phyloP scores from a whole-genome alignment of 257 asterid genomes.

The Coffea eugenioides region DNA sequence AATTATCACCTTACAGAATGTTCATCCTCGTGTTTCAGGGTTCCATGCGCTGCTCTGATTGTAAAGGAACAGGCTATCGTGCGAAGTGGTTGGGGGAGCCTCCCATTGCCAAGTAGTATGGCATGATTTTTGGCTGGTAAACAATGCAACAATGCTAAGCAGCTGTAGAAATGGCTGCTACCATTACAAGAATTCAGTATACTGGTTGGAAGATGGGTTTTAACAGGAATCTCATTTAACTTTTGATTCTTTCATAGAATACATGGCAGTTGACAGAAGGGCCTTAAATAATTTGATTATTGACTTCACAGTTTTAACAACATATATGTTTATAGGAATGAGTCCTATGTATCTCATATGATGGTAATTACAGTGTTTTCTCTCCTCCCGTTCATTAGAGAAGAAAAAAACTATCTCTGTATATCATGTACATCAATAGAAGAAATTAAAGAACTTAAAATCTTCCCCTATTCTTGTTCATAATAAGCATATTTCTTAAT shows the following conservation, averaged over 20 bases:
- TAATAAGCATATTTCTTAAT: too few species aligned
- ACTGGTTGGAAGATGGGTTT: background rate
- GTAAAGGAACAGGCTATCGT: slow-evolving; percentile 93
- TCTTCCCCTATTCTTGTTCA: too few species aligned
- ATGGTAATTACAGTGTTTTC: too few species aligned
- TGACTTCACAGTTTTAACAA: background rate
- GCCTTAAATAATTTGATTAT: background rate
- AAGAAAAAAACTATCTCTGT: too few species aligned
- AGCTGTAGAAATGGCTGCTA: background rate
- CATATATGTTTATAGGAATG: background rate
- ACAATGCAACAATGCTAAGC: background rate
- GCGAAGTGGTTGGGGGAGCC: slow-evolving; percentile 91
- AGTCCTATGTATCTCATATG: too few species aligned
- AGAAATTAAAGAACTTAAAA: too few species aligned
- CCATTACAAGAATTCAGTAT: background rate
- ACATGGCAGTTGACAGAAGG: background rate
- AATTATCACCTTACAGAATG: background rate
- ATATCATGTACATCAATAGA: too few species aligned
- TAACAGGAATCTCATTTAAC: background rate
- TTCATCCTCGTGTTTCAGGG: slow-evolving; percentile 46
- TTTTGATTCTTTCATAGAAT: background rate
- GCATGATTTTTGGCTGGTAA: background rate
- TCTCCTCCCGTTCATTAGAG: too few species aligned
- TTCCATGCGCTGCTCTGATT: slow-evolving; percentile 63
- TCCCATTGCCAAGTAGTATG: slow-evolving; percentile 48